Evolutionary conservation across 148 eudicot species (phyloP).

Genomic region (Agrostemma githago): DNA sequence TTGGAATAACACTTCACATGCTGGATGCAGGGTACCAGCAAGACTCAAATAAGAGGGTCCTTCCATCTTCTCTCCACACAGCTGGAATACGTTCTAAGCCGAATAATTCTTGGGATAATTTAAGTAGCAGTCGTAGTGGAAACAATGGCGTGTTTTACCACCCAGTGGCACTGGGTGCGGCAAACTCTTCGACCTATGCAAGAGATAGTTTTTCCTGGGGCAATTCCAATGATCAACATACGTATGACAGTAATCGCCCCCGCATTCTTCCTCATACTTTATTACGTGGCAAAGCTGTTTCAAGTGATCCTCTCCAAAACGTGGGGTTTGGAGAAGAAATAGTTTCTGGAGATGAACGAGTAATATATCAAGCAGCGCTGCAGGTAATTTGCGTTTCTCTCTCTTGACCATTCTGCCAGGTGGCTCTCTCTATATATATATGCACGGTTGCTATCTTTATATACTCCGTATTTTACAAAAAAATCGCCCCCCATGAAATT

Average conservation of each 20-base stretch:
- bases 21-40: slow-evolving; percentile 30
- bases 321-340: slow-evolving; percentile 57
- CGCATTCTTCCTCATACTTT: slow-evolving; percentile 65
- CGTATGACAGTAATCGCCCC: slow-evolving; percentile 39
- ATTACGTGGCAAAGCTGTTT: slow-evolving; percentile 43
- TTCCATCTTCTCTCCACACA: slow-evolving; percentile 50
- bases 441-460: background rate
- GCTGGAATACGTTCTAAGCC: slow-evolving; percentile 29
- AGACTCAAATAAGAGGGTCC: slow-evolving; percentile 45
- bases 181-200: slow-evolving; percentile 30
- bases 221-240: slow-evolving; percentile 31
- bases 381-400: slow-evolving; percentile 45
- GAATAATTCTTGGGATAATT: slow-evolving; percentile 35
- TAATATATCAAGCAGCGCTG: slow-evolving; percentile 76
- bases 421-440: background rate
- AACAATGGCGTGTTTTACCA: slow-evolving; percentile 34
- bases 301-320: slow-evolving; percentile 43
- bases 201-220: slow-evolving; percentile 30
- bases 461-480: background rate
- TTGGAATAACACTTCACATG: slow-evolving; percentile 11
- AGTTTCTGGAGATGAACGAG: slow-evolving; percentile 69
- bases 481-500: background rate
- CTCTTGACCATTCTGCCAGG: background rate
- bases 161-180: slow-evolving; percentile 29
- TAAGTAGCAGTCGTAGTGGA: slow-evolving; percentile 37